Conservation (phyloP, 2,329 filamentous ascomycete genomes). For the Teratosphaeria epicoccoides region DNA sequence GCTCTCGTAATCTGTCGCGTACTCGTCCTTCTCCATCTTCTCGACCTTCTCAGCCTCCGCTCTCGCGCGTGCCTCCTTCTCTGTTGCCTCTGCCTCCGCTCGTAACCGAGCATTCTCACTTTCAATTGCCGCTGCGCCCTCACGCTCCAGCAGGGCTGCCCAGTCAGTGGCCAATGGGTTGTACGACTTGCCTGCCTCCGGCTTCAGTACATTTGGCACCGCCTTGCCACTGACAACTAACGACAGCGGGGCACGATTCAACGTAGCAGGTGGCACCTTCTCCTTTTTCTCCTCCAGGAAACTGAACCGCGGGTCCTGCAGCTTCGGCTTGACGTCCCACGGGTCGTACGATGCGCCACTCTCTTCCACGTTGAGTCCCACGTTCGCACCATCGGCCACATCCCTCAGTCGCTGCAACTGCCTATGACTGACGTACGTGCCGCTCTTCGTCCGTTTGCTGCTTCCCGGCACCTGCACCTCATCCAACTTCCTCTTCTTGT, state of each 20-base stretch:
- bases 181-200: conserved; percentile 77
- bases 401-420: conserved; percentile 69
- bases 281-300: conserved; percentile 54
- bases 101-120: conserved; percentile 64
- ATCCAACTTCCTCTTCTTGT: conserved; percentile 67
- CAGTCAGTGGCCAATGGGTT: conserved; percentile 85
- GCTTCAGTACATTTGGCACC: conserved; percentile 67
- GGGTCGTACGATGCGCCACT: conserved; percentile 65
- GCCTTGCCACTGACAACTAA: conserved; percentile 63
- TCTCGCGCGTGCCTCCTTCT: conserved; percentile 57
- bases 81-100: conserved; percentile 54
- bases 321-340: conserved; percentile 52
- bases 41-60: conserved; percentile 68
- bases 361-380: conserved; percentile 37
- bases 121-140: conserved; percentile 69
- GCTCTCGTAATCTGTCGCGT: conserved; percentile 52
- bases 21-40: conserved; percentile 61
- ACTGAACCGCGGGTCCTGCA: conserved; percentile 45
- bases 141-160: conserved; percentile 60
- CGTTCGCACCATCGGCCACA: conserved; percentile 58
- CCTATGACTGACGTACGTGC: conserved; percentile 68
- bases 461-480: conserved; percentile 49
- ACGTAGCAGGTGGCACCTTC: conserved; percentile 61
- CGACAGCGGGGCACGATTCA: conserved; percentile 68
- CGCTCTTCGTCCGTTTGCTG: conserved; percentile 62